phyloP scores from a whole-genome alignment of 2,329 filamentous ascomycete genomes.

The Colletotrichum coccodes region DNA sequence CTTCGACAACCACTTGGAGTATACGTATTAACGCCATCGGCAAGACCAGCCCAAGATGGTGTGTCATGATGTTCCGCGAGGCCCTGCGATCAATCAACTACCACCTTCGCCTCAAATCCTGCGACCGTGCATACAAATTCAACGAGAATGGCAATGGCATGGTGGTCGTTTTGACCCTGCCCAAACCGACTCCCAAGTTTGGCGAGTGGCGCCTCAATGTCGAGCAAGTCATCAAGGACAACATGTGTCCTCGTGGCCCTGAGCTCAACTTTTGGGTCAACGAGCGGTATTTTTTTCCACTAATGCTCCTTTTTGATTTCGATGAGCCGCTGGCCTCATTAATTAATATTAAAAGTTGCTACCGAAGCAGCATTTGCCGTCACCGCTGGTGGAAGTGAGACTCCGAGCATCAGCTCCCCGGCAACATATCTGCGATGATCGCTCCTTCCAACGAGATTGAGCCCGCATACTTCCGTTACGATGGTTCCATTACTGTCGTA shows the following conservation, averaged over 20 bases:
- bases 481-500: neutral
- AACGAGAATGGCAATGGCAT: conserved; percentile 14
- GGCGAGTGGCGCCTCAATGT: conserved; percentile 8
- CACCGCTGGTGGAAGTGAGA: neutral
- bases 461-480: neutral
- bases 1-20: conserved; percentile 20
- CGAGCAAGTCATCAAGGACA: conserved; percentile 3
- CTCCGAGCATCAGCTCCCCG: neutral
- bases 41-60: conserved; percentile 14
- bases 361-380: conserved; percentile 14
- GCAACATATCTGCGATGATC: neutral
- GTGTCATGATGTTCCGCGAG: conserved; percentile 3
- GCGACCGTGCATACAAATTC: conserved; percentile 1
- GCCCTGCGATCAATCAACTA: neutral
- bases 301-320: accelerated
- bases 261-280: conserved; percentile 18
- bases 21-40: conserved; percentile 20
- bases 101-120: neutral
- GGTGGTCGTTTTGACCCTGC: neutral
- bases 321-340: neutral
- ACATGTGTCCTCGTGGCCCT: conserved; percentile 1
- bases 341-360: neutral
- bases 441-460: neutral
- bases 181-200: neutral
- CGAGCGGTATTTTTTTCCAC: neutral